These are phyloP conservation scores for Iris pallida DNA, from an alignment of 116 monocot species.

Conservation along the genomic window DNA sequence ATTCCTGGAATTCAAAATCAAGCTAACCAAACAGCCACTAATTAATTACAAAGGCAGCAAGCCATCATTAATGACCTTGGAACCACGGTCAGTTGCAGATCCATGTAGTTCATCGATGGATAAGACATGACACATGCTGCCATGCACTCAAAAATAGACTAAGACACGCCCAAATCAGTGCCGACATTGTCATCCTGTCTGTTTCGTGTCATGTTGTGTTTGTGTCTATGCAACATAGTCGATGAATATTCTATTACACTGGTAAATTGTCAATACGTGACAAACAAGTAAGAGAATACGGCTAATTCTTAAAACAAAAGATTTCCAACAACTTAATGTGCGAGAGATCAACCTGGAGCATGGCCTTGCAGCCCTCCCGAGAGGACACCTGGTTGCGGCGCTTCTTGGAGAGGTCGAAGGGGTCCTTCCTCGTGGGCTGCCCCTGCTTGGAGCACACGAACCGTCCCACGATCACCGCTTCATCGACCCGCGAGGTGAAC, in stretches of 20 bases:
- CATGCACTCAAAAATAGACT: no score
- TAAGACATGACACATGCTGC: no score
- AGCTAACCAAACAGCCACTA: no score
- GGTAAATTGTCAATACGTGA: background rate
- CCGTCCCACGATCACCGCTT: slow-evolving; percentile 83
- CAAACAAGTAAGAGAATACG: background rate
- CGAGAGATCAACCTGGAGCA: slow-evolving; percentile 46
- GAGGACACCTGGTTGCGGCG: slow-evolving; percentile 71
- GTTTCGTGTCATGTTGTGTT: no score
- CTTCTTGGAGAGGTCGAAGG: slow-evolving; percentile 80
- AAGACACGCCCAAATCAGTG: no score
- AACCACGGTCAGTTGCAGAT: no score
- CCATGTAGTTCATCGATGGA: no score
- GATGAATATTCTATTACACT: background rate
- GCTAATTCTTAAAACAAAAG: background rate
- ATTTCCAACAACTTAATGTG: background rate
- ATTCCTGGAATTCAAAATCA: no score
- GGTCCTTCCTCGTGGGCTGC: slow-evolving; percentile 79
- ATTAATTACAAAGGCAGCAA: no score
- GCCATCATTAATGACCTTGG: no score
- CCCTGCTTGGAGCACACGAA: slow-evolving; percentile 95
- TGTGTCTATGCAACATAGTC: no score
- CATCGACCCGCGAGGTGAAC: slow-evolving; percentile 80
- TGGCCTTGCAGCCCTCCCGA: slow-evolving; percentile 82
- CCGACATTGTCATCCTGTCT: no score